These are phyloP conservation scores for Lippia alba DNA, from an alignment of 305 asterid genomes.

Conservation along the genomic window DNA sequence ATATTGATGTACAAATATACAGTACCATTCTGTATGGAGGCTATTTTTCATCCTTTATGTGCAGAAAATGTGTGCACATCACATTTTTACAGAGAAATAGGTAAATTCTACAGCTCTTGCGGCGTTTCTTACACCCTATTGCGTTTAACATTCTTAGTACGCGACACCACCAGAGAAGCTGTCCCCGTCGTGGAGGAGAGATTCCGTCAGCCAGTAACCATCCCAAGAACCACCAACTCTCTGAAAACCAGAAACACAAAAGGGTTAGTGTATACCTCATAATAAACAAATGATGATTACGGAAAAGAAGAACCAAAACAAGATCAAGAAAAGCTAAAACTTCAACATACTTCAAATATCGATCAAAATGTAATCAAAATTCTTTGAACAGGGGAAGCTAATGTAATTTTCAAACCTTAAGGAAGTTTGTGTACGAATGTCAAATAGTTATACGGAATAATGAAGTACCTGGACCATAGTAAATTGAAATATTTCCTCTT, in stretches of 20 bases:
- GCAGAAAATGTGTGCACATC: not conserved
- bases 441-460: too few species aligned
- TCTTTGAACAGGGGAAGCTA: conserved; percentile 15
- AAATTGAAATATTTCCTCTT: conserved; percentile 82
- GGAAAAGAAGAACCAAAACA: too few species aligned
- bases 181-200: conserved; percentile 86
- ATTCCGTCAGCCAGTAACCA: conserved; percentile 96
- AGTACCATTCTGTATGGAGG: too few species aligned
- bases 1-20: not conserved
- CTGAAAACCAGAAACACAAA: conserved; percentile 42
- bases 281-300: too few species aligned
- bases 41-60: too few species aligned
- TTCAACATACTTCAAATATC: too few species aligned
- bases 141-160: conserved; percentile 41
- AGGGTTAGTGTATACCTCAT: not conserved
- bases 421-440: too few species aligned
- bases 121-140: not conserved
- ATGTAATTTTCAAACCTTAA: too few species aligned
- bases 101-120: not conserved
- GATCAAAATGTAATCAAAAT: conserved; percentile 8
- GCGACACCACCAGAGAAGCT: conserved; percentile 91
- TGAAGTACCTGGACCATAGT: conserved; percentile 70
- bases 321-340: too few species aligned
- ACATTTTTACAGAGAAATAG: not conserved
- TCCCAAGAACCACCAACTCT: conserved; percentile 97